phyloP scores from a whole-genome alignment of 1,139 yeast species.

The Pneumocystis sp. region DNA sequence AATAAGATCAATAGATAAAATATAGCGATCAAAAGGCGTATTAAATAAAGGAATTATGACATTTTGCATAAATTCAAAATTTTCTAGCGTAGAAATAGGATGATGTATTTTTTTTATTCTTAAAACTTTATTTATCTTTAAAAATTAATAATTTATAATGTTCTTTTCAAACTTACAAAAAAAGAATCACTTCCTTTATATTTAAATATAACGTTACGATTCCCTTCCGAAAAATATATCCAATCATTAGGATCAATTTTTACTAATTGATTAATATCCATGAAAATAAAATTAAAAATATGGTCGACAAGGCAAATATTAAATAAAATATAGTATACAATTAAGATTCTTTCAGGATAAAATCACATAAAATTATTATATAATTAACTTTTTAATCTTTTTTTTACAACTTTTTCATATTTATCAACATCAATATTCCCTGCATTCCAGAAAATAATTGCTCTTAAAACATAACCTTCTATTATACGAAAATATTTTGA shows the following conservation, averaged over 20 bases:
- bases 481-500: not conserved
- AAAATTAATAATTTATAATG: not conserved
- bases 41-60: not conserved
- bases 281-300: not conserved
- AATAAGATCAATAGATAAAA: not conserved
- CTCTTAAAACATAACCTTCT: not conserved
- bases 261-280: not conserved
- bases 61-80: not conserved
- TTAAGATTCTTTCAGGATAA: not conserved
- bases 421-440: not conserved
- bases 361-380: not conserved
- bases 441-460: not conserved
- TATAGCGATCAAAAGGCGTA: not conserved
- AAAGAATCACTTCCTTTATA: not conserved
- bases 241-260: not conserved
- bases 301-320: not conserved
- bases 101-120: not conserved
- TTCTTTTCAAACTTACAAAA: not conserved
- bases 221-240: not conserved
- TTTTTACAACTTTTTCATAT: not conserved
- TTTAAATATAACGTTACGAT: not conserved
- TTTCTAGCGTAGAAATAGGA: not conserved
- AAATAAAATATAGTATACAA: not conserved
- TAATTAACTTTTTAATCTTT: not conserved
- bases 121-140: not conserved